Percentiles rank a stretch among this genome's conserved stretches.
These are phyloP conservation scores for Cercospora citrullina DNA, from an alignment of 2,329 filamentous ascomycete genomes.

Conservation along the genomic window DNA sequence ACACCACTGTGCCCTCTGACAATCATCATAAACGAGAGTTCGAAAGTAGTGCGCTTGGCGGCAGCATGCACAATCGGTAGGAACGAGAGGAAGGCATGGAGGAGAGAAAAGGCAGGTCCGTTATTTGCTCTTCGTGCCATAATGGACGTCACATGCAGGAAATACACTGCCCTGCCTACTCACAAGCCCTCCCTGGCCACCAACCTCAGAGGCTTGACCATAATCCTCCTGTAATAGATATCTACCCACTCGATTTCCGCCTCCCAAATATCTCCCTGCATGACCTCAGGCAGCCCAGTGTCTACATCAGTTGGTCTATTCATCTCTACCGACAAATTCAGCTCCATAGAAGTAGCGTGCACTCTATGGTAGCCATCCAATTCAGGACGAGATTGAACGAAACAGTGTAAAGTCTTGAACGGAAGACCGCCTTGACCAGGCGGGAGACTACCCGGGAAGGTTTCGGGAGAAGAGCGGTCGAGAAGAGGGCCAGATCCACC, in stretches of 20 bases:
- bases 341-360: conserved; percentile 23
- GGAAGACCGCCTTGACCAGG: conserved; percentile 21
- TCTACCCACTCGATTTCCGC: conserved; percentile 42
- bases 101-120: not conserved
- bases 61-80: no score
- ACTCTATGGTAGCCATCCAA: not conserved
- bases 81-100: not conserved
- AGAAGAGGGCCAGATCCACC: not conserved
- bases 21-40: no score
- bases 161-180: not conserved
- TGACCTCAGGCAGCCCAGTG: conserved; percentile 14
- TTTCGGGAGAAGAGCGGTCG: not conserved
- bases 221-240: conserved; percentile 37
- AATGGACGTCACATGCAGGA: not conserved
- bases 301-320: conserved; percentile 16
- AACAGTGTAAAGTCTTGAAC: conserved; percentile 18
- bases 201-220: conserved; percentile 43
- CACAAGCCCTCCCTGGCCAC: conserved; percentile 32
- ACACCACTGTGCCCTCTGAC: no score
- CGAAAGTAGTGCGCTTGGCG: no score
- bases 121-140: not conserved
- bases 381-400: conserved; percentile 8
- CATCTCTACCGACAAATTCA: conserved; percentile 28
- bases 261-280: conserved; percentile 51
- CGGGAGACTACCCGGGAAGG: not conserved